Evolutionary conservation across 2,329 filamentous ascomycete genomes (phyloP), one percentile per base, ranked within the genome.

Genomic region (Blumeriella jaapii): DNA sequence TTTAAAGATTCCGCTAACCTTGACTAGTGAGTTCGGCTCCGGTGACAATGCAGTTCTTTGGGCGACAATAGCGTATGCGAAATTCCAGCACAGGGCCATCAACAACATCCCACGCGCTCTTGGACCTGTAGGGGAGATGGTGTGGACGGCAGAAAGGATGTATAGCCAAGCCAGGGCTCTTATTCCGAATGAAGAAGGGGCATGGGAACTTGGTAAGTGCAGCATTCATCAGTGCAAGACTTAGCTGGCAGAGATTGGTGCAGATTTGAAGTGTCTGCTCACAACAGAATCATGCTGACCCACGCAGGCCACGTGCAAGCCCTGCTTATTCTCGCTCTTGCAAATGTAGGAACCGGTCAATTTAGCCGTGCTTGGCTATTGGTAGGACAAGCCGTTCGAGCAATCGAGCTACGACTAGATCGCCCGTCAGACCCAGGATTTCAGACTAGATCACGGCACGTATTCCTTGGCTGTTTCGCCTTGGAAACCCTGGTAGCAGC

Each of bases 301-400:
- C n/a, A n/a, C n/a, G n/a, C 18, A 44, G 41, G 67, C 5, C 69
- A 72, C 50, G 59, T 69, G n/a, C 67, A 69, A 46, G 67, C 69
- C 1, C 55, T 77, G 4, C 53, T 78, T 1, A 61, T 79, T 0
- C 61, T 84, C 2, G 65, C 73, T 2, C 57, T 85, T 3, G 59
- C 80, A 14, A 73, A 78, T 26, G 57, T 84, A n/a, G 70, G 69
- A 0, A 66, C 67, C 31, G 64, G 67, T 12, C 64, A 70, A n/a
- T 62, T 64, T 20, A 62, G 62, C 10, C 58, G 68, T 2, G 78
- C 80, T 1, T 82, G 79, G 67, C 52, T 80, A 3, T 55, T 80
- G 1, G 62, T 81, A 13, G 78, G 78, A 1, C 64, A 69, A 40
- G 78, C 78, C n/a, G 68, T 73, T 19, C 67, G 74, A 3, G 55